Percentiles rank a stretch among this genome's conserved stretches.
Conservation (phyloP, 495 filamentous ascomycete species). For the Lasiosphaeris hirsuta region DNA sequence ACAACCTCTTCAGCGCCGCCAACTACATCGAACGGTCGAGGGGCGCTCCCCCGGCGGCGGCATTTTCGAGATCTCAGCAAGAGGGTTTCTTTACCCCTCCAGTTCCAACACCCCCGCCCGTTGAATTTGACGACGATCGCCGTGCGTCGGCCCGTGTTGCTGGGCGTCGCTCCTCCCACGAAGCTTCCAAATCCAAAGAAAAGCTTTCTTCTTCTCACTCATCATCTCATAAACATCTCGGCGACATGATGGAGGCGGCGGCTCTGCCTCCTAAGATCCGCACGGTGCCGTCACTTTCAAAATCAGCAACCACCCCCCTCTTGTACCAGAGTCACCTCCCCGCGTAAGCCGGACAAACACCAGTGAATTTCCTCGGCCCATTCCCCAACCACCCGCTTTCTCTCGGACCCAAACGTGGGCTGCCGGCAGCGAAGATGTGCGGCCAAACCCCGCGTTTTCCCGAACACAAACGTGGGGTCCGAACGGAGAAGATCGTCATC, state of each 20-base stretch:
- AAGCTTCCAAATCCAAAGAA: slow-evolving; percentile 35
- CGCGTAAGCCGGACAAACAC: slow-evolving; percentile 29
- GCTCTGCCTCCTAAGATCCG: slow-evolving; percentile 22
- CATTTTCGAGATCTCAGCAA: slow-evolving; percentile 27
- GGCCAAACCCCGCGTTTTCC: slow-evolving; percentile 12
- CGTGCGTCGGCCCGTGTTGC: slow-evolving; percentile 30
- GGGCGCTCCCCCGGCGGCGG: not conserved
- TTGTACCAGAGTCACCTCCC: slow-evolving; percentile 25
- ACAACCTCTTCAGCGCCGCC: slow-evolving; percentile 16
- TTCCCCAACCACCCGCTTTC: slow-evolving; percentile 13
- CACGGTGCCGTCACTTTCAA: slow-evolving; percentile 27
- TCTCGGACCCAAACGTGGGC: slow-evolving; percentile 24
- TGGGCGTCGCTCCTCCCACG: slow-evolving; percentile 39
- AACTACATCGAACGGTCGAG: slow-evolving; percentile 22
- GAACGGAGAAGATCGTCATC: slow-evolving; percentile 3
- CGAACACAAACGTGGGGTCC: slow-evolving; percentile 25
- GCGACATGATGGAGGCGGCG: slow-evolving; percentile 13
- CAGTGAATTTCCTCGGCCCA: slow-evolving; percentile 6
- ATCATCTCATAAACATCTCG: slow-evolving; percentile 16
- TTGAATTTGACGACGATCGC: slow-evolving; percentile 25
- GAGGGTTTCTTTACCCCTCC: slow-evolving; percentile 22
- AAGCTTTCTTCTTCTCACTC: slow-evolving; percentile 33
- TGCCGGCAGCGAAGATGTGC: slow-evolving; percentile 1
- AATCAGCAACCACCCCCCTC: slow-evolving; percentile 26
- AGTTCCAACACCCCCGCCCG: slow-evolving; percentile 35